These are phyloP conservation scores for Sporisorium scitamineum DNA, from an alignment of 1,284 basidiomycete genomes.

Conservation along the genomic window DNA sequence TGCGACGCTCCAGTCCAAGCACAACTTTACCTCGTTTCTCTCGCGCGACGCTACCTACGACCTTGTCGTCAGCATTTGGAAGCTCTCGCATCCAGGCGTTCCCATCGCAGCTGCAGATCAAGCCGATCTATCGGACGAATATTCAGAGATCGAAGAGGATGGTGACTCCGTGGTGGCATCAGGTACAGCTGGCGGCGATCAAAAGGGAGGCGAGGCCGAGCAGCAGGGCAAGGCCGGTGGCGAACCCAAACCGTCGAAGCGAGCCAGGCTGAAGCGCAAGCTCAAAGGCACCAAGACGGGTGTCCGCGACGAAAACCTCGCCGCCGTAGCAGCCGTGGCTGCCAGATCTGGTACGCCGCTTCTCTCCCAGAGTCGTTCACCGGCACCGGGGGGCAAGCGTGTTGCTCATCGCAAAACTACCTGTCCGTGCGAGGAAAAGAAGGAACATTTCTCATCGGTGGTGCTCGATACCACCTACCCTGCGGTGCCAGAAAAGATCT, in stretches of 20 bases:
- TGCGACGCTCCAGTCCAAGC: slow-evolving; percentile 79
- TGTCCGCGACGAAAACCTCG: slow-evolving; percentile 43
- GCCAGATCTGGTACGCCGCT: slow-evolving; percentile 42
- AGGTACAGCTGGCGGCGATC: slow-evolving; percentile 28
- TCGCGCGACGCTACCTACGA: slow-evolving; percentile 95
- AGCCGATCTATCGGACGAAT: slow-evolving; percentile 57
- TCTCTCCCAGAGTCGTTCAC: slow-evolving; percentile 37
- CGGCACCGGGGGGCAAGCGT: slow-evolving; percentile 44
- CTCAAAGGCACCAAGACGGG: slow-evolving; percentile 54
- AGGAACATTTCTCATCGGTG: slow-evolving; percentile 79
- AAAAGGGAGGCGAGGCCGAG: slow-evolving; percentile 24
- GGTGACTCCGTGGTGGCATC: slow-evolving; percentile 14
- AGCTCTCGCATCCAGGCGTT: slow-evolving; percentile 84
- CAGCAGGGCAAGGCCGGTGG: slow-evolving; percentile 19
- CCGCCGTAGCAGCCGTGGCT: slow-evolving; percentile 45
- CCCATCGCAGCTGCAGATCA: slow-evolving; percentile 70
- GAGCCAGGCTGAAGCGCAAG: slow-evolving; percentile 56
- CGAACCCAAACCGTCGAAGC: slow-evolving; percentile 53
- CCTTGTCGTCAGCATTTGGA: slow-evolving; percentile 96
- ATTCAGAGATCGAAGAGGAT: slow-evolving; percentile 53
- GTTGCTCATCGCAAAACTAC: slow-evolving; percentile 73
- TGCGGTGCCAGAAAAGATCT: slow-evolving; percentile 91
- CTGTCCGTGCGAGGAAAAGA: slow-evolving; percentile 81
- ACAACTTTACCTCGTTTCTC: slow-evolving; percentile 95
- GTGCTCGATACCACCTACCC: slow-evolving; percentile 84